Conservation (phyloP, 345 rosid genomes). For the Lumnitzera littorea region DNA sequence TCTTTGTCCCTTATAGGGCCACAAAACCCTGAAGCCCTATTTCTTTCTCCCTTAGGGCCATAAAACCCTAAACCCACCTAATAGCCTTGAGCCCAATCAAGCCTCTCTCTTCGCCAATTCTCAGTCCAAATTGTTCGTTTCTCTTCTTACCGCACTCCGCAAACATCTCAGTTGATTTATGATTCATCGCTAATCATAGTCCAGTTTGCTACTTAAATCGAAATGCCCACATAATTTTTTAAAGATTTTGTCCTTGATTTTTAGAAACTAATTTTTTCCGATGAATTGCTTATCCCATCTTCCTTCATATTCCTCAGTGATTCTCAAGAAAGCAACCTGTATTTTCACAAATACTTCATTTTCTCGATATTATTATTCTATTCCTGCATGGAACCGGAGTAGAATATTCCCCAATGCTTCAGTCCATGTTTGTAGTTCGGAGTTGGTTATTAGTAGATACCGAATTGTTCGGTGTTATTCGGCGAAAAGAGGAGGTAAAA, state of each 20-base stretch:
- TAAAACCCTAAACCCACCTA: no score
- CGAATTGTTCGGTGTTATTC: conserved; percentile 39
- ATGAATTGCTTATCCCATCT: conserved; percentile 54
- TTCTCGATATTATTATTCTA: conserved; percentile 14
- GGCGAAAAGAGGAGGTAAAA: conserved; percentile 22
- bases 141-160: no score
- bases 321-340: conserved; percentile 32
- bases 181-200: no score
- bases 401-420: conserved; percentile 14
- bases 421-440: conserved; percentile 19
- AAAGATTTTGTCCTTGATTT: no score
- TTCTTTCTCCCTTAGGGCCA: no score
- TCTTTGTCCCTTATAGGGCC: background rate
- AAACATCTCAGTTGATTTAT: no score
- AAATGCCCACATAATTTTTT: no score
- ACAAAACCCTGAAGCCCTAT: no score
- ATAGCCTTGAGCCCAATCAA: no score
- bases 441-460: conserved; percentile 18
- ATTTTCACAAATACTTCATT: conserved; percentile 17
- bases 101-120: no score
- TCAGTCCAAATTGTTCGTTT: no score
- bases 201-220: no score
- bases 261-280: conserved; percentile 1
- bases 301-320: conserved; percentile 37
- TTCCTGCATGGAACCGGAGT: conserved; percentile 13